These are phyloP conservation scores for Leccinum olivaceopallidum DNA, from an alignment of 768 basidiomycete species.

Conservation along the genomic window DNA sequence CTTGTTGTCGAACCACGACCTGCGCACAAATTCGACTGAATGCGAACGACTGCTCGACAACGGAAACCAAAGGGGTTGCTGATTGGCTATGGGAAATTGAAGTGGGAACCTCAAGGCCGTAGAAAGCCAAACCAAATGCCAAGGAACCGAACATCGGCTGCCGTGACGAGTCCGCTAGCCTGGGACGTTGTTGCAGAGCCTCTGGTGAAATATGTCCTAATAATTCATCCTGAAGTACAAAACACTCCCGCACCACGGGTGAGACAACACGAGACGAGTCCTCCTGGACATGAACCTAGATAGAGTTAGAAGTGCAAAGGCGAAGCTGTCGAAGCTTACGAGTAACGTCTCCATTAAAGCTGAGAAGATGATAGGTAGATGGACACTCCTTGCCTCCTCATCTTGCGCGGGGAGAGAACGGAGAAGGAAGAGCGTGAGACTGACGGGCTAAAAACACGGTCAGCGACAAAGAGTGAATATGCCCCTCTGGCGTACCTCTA, in stretches of 20 bases:
- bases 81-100: conserved; percentile 26
- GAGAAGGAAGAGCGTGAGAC: conserved; percentile 72
- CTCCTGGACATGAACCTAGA: conserved; percentile 39
- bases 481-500: conserved; percentile 46
- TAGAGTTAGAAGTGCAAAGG: conserved; percentile 3
- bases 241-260: conserved; percentile 39
- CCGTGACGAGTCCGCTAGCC: conserved; percentile 40
- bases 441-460: conserved; percentile 50
- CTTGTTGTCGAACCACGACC: conserved; percentile 34
- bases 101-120: conserved; percentile 43
- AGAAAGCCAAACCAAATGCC: conserved; percentile 62
- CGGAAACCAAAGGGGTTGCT: conserved; percentile 53
- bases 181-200: conserved; percentile 52
- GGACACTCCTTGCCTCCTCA: conserved; percentile 80
- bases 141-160: conserved; percentile 42
- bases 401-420: conserved; percentile 75
- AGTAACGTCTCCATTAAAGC: conserved; percentile 63
- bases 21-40: conserved; percentile 49
- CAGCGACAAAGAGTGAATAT: conserved; percentile 3
- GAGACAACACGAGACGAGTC: conserved; percentile 37
- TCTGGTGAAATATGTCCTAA: conserved; percentile 50
- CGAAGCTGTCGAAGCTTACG: conserved; percentile 39
- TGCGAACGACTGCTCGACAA: conserved; percentile 54
- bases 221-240: conserved; percentile 56
- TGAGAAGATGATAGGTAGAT: conserved; percentile 78